phyloP scores from a whole-genome alignment of 805 yeast species.

The Cyberlindnera petersonii region DNA sequence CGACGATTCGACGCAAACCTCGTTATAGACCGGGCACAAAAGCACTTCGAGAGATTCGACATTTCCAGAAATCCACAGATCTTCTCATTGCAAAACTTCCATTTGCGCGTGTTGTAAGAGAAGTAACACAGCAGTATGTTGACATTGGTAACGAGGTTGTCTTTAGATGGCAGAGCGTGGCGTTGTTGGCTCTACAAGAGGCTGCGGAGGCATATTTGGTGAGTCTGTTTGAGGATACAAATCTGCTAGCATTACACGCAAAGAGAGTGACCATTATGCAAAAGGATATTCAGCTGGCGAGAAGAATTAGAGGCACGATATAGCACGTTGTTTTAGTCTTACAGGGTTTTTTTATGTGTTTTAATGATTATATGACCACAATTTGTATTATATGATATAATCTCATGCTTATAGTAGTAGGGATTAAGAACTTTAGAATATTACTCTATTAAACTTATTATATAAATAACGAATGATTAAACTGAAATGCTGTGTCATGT shows the following conservation, averaged over 20 bases:
- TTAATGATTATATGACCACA: not conserved
- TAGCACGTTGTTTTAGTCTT: slow-evolving; percentile 3
- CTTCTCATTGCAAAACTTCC: slow-evolving; percentile 67
- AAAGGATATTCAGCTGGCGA: slow-evolving; percentile 74
- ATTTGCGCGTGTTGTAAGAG: slow-evolving; percentile 72
- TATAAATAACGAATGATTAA: not conserved
- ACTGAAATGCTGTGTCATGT: not conserved
- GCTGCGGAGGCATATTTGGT: slow-evolving; percentile 77
- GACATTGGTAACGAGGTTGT: slow-evolving; percentile 51
- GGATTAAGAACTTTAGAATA: not conserved
- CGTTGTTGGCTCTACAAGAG: slow-evolving; percentile 73
- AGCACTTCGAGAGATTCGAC: slow-evolving; percentile 65
- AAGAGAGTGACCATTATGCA: slow-evolving; percentile 84
- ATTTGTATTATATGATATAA: too few relatives aligned
- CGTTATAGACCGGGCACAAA: slow-evolving; percentile 59
- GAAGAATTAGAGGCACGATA: slow-evolving; percentile 61
- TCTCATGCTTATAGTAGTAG: too few relatives aligned
- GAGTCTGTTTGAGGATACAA: slow-evolving; percentile 72
- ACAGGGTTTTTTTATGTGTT: not conserved
- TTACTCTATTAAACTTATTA: too few relatives aligned
- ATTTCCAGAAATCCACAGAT: slow-evolving; percentile 65
- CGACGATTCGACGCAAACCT: slow-evolving; percentile 3
- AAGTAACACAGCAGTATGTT: slow-evolving; percentile 54
- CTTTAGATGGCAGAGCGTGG: slow-evolving; percentile 75
- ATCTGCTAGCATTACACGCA: slow-evolving; percentile 73